phyloP scores from a whole-genome alignment of 305 asterid species.

The Solanum hybrid region DNA sequence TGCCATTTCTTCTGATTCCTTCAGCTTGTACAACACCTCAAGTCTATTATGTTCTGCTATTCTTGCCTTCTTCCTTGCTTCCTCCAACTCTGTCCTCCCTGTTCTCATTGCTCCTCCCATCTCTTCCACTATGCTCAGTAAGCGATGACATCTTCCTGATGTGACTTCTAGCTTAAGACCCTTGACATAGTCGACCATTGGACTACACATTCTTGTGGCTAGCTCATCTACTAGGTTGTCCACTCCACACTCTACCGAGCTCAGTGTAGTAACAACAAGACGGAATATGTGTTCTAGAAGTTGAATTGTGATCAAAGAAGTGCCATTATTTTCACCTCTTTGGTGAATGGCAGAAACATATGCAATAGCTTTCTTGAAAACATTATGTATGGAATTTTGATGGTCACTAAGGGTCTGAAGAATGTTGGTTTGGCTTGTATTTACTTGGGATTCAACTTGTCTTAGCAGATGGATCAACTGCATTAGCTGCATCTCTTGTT shows the following conservation, averaged over 20 bases:
- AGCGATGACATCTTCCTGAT: conserved; percentile 40
- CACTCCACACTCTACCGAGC: conserved; percentile 61
- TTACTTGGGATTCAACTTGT: conserved; percentile 56
- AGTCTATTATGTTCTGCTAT: conserved; percentile 40
- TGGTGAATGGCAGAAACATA: conserved; percentile 38
- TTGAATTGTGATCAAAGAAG: conserved; percentile 25
- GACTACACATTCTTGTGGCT: conserved; percentile 52
- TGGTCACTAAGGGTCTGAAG: conserved; percentile 39
- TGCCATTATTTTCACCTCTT: conserved; percentile 27
- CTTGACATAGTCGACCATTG: conserved; percentile 58
- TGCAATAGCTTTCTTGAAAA: conserved; percentile 41
- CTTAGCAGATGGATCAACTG: conserved; percentile 49
- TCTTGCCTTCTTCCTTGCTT: conserved; percentile 39
- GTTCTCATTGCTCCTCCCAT: conserved; percentile 49
- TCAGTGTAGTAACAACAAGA: conserved; percentile 40
- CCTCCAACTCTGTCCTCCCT: conserved; percentile 46
- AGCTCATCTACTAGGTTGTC: conserved; percentile 44
- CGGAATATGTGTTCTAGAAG: conserved; percentile 42
- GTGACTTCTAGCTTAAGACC: conserved; percentile 48
- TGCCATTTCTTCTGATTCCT: conserved; percentile 39
- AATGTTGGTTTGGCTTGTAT: conserved; percentile 50
- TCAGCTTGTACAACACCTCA: conserved; percentile 34
- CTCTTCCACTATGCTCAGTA: conserved; percentile 47
- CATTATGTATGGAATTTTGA: conserved; percentile 28
- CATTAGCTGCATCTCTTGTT: conserved; percentile 44